Evolutionary conservation across 2,329 filamentous ascomycete genomes (phyloP).

Genomic region (Penicillium sp.): DNA sequence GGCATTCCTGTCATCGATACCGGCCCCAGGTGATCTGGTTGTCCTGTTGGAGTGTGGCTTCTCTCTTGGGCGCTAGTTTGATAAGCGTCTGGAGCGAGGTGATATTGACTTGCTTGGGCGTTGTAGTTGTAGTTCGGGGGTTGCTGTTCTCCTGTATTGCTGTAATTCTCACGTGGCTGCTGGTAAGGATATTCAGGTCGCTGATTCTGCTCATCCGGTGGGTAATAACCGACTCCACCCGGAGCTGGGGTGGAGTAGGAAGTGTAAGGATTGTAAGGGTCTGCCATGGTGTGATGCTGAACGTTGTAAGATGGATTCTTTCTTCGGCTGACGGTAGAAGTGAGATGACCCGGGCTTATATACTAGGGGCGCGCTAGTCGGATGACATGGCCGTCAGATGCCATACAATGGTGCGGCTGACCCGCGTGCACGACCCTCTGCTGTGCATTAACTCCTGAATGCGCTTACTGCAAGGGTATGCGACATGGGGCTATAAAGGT

Average conservation of each 20-base stretch:
- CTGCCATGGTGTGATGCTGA: slow-evolving; percentile 46
- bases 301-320: background rate
- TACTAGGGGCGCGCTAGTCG: slow-evolving; percentile 6
- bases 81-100: slow-evolving; percentile 29
- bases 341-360: background rate
- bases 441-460: slow-evolving; percentile 10
- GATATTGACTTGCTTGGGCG: slow-evolving; percentile 27
- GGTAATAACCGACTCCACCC: slow-evolving; percentile 24
- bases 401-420: slow-evolving; percentile 26
- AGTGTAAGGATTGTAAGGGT: slow-evolving; percentile 50
- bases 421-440: slow-evolving; percentile 26
- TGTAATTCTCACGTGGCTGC: slow-evolving; percentile 22
- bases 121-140: slow-evolving; percentile 29
- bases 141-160: slow-evolving; percentile 16
- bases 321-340: background rate
- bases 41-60: slow-evolving; percentile 49
- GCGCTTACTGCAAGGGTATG: slow-evolving; percentile 4
- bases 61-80: slow-evolving; percentile 30
- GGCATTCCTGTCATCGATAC: slow-evolving; percentile 48
- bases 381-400: slow-evolving; percentile 22
- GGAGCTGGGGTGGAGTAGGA: slow-evolving; percentile 28
- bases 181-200: slow-evolving; percentile 23
- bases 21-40: slow-evolving; percentile 35
- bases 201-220: slow-evolving; percentile 25
- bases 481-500: slow-evolving; percentile 1